Percentiles rank a stretch among this genome's conserved stretches.
These are phyloP conservation scores for Didymella pinodella DNA, from an alignment of 2,329 filamentous ascomycete species.

Conservation along the genomic window DNA sequence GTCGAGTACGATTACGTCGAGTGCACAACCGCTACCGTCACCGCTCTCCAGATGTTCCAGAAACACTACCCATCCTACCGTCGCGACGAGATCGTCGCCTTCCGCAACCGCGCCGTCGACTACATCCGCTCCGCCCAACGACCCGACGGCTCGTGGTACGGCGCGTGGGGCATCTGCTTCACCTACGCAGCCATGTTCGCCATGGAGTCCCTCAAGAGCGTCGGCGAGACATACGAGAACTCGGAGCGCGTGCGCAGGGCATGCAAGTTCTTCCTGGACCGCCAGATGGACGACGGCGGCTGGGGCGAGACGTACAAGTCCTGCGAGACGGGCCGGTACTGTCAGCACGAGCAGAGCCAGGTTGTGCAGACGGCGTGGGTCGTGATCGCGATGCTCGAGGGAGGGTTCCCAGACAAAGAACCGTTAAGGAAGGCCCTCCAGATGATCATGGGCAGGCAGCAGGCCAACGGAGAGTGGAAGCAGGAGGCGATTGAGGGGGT, in stretches of 20 bases:
- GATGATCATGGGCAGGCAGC: conserved; percentile 85
- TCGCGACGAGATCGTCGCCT: conserved; percentile 73
- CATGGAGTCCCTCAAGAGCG: conserved; percentile 80
- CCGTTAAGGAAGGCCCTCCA: conserved; percentile 76
- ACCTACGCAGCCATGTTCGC: conserved; percentile 98
- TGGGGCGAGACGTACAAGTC: conserved; percentile 96
- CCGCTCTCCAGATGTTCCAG: conserved; percentile 82
- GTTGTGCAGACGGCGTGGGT: conserved; percentile 97
- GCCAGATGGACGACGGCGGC: conserved; percentile 87
- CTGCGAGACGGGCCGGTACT: conserved; percentile 78
- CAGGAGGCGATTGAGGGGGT: conserved; percentile 97
- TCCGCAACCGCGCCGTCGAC: conserved; percentile 75
- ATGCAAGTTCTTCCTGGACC: conserved; percentile 84
- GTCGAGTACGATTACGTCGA: conserved; percentile 98
- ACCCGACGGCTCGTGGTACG: conserved; percentile 93
- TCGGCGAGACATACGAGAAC: conserved; percentile 82
- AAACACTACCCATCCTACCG: conserved; percentile 84
- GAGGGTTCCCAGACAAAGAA: conserved; percentile 77
- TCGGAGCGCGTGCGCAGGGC: conserved; percentile 74
- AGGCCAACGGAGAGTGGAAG: conserved; percentile 89
- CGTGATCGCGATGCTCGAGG: conserved; percentile 80
- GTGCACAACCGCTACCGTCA: conserved; percentile 94
- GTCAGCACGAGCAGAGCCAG: conserved; percentile 80
- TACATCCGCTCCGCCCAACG: conserved; percentile 85
- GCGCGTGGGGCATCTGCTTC: conserved; percentile 97